A percentile compares a stretch with the other conserved stretches of the same genome.
Conservation (phyloP, 148 eudicot species). For the Nyssa sinensis region DNA sequence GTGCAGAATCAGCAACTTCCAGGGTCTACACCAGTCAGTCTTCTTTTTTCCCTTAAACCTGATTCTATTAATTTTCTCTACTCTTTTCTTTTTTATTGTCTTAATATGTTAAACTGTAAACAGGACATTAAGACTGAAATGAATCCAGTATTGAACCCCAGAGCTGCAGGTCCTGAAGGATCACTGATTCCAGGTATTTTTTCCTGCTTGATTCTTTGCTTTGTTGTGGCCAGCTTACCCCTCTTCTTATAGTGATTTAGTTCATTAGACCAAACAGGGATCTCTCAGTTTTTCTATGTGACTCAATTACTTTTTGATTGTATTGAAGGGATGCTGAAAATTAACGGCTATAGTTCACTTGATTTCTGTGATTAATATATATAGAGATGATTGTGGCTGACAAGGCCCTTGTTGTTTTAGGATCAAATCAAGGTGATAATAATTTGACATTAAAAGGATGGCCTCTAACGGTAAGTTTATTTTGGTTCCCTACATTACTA, state of each 20-base stretch:
- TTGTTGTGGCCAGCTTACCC: not conserved
- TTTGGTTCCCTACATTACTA: not conserved
- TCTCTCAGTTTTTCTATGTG: slow-evolving; percentile 2
- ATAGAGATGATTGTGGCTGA: slow-evolving; percentile 24
- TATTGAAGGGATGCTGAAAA: not conserved
- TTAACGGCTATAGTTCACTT: not conserved
- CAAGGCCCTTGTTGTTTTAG: slow-evolving; percentile 32
- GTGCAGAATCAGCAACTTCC: slow-evolving; percentile 83
- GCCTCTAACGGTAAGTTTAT: slow-evolving; percentile 72
- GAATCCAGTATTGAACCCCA: slow-evolving; percentile 49
- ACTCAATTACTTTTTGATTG: not conserved
- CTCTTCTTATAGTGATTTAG: not conserved
- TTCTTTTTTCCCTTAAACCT: not conserved
- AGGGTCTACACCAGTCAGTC: slow-evolving; percentile 47
- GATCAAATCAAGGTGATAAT: slow-evolving; percentile 61
- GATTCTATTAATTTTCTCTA: not conserved
- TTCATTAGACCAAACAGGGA: not conserved
- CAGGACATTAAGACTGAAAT: slow-evolving; percentile 65
- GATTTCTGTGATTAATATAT: not conserved
- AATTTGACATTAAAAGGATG: slow-evolving; percentile 76
- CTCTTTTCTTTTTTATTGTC: not conserved
- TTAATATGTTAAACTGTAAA: slow-evolving; percentile 14
- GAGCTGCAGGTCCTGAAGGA: slow-evolving; percentile 56
- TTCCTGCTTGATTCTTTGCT: not conserved
- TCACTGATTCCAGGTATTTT: slow-evolving; percentile 60